phyloP scores from a whole-genome alignment of 2,329 filamentous ascomycete species.

The Exophiala oligosperma region DNA sequence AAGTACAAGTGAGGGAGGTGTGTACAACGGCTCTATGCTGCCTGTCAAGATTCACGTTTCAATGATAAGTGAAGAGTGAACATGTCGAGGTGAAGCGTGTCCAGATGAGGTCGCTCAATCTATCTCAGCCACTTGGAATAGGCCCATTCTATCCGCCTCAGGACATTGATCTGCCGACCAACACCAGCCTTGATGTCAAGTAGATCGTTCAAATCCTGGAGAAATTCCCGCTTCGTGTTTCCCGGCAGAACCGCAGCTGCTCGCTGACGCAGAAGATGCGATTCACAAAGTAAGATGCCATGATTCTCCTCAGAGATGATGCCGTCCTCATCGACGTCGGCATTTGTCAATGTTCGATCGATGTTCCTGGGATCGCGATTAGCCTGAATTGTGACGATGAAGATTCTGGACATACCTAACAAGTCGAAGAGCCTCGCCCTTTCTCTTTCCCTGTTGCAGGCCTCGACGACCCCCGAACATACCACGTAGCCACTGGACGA shows the following conservation, averaged over 20 bases:
- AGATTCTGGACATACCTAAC: constrained; percentile 55
- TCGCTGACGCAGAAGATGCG: constrained; percentile 75
- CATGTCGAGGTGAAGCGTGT: neutral
- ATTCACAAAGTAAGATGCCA: constrained; percentile 84
- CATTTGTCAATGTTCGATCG: constrained; percentile 73
- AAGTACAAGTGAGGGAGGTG: neutral
- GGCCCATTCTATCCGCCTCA: constrained; percentile 85
- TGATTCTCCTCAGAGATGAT: constrained; percentile 90
- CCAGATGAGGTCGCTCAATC: neutral
- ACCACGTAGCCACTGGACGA: constrained; percentile 69
- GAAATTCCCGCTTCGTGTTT: constrained; percentile 77
- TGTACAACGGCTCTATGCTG: too few relatives aligned
- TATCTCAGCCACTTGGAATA: constrained; percentile 71
- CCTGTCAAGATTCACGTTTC: neutral
- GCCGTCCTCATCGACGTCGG: constrained; percentile 68
- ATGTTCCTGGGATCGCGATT: constrained; percentile 60
- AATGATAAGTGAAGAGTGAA: neutral
- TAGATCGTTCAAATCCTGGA: constrained; percentile 84
- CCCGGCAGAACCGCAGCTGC: constrained; percentile 68
- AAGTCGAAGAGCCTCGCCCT: constrained; percentile 71
- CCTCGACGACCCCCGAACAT: constrained; percentile 71
- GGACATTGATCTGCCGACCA: constrained; percentile 72
- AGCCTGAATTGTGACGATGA: neutral
- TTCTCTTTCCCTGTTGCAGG: constrained; percentile 62
- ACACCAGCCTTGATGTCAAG: constrained; percentile 77